Base-by-base conservation (phyloP, 169 alveolate species). In the Plasmodium gonderi region DNA sequence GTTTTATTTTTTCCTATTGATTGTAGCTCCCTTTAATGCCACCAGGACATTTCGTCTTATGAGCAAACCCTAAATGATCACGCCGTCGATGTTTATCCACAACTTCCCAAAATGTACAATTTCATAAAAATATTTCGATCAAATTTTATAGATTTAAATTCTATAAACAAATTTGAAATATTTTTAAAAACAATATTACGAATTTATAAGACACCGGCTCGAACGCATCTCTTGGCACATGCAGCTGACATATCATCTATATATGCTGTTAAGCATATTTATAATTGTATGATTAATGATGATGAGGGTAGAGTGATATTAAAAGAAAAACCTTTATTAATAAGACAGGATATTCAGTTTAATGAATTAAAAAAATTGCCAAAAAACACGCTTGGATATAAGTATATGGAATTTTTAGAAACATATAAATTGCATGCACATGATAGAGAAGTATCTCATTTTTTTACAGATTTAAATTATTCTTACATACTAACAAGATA, bases 361-460 rank as follows among this genome's bases (percentile, higher is more conserved):
- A 82, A 91, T 42, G 92, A 91, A 72, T 76, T 91, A 91, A 91
- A 82, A 23, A 91, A 91, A n/a, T 80, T 91, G 36, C 94, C 94
- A n/a, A 75, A 49, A 49, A 91, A 91, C 60, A 91, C 94, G 3
- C 79, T 91, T 20, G 94, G 94, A 14, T 91, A 81, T 91, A 82
- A 80, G 64, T 91, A 91, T 91, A 81, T 91, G 87, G 87, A 91
- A 91, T 91, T 91, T 82, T 51, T 91, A 78, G 94, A 91, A 72
- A 42, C 91, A 23, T 91, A 69, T 67, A 91, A 91, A 65, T n/a
- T 91, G 47, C 94, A 91, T 82, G 90, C 92, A 12, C 92, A 91
- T 91, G 87, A 80, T 36, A 79, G 94, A 91, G 94, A 91, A 82
- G 92, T 40, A n/a, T 31, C 91, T 67, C 94, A 91, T 91, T 91